These are phyloP conservation scores for Eucalyptus urophylla DNA, from an alignment of 345 rosid species.

Conservation along the genomic window DNA sequence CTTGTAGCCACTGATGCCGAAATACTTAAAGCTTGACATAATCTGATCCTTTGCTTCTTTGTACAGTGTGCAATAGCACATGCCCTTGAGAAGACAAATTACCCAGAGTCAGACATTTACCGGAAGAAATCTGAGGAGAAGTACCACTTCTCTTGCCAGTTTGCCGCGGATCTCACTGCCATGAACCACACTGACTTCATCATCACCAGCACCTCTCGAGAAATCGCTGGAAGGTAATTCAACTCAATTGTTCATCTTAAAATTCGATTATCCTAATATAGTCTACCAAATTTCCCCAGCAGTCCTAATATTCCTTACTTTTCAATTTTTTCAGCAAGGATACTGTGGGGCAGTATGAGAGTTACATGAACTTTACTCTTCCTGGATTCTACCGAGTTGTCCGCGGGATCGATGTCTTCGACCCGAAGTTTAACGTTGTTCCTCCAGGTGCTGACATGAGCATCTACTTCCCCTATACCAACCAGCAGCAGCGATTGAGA, in stretches of 20 bases:
- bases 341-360: slow-evolving; percentile 71
- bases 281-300: no score
- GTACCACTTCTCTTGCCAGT: slow-evolving; percentile 92
- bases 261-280: no score
- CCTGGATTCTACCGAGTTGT: slow-evolving; percentile 70
- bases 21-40: background rate
- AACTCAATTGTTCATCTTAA: background rate
- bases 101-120: slow-evolving; percentile 78
- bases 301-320: no score
- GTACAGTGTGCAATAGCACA: slow-evolving; percentile 89
- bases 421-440: slow-evolving; percentile 48
- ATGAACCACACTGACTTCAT: slow-evolving; percentile 97
- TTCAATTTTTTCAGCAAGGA: slow-evolving; percentile 67
- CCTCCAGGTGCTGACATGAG: slow-evolving; percentile 35
- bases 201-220: slow-evolving; percentile 95
- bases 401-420: slow-evolving; percentile 62
- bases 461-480: slow-evolving; percentile 61
- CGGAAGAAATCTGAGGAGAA: slow-evolving; percentile 81
- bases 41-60: background rate
- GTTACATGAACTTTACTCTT: slow-evolving; percentile 69
- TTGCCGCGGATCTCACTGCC: slow-evolving; percentile 86
- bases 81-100: slow-evolving; percentile 87
- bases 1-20: background rate
- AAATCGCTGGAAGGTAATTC: slow-evolving; percentile 86
- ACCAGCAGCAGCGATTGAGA: slow-evolving; percentile 31